These are phyloP conservation scores for Agaricales sp. DNA, from an alignment of 1,284 basidiomycete genomes.

Conservation along the genomic window DNA sequence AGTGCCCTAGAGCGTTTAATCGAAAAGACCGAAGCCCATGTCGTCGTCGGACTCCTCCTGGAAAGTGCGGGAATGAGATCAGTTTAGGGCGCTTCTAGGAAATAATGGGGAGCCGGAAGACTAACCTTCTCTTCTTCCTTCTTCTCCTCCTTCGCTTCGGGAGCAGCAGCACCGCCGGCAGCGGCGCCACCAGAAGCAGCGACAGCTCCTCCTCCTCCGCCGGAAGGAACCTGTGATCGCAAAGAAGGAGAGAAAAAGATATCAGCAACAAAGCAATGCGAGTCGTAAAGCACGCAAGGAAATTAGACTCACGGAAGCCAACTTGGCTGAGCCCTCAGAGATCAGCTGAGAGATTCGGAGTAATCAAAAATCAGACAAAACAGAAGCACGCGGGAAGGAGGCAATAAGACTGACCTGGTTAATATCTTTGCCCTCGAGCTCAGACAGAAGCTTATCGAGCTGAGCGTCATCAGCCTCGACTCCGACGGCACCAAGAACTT, in stretches of 20 bases:
- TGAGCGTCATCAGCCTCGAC: conserved; percentile 85
- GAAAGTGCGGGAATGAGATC: conserved; percentile 10
- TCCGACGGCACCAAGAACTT: conserved; percentile 80
- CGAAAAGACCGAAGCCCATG: conserved; percentile 94
- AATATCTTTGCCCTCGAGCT: conserved; percentile 90
- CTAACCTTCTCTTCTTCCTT: conserved; percentile 71
- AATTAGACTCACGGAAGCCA: no score
- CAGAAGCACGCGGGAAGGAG: not conserved
- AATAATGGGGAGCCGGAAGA: no score
- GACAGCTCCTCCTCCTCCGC: conserved; percentile 64
- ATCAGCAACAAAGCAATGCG: conserved; percentile 19
- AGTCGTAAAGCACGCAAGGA: conserved; percentile 43
- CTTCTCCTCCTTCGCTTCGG: conserved; percentile 66
- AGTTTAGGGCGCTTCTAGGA: conserved; percentile 6
- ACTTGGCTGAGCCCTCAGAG: conserved; percentile 85
- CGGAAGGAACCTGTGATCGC: conserved; percentile 77
- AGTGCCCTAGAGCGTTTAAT: conserved; percentile 61
- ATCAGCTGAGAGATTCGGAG: conserved; percentile 64
- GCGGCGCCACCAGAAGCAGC: conserved; percentile 40
- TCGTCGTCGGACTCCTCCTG: conserved; percentile 85
- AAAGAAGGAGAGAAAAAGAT: conserved; percentile 13
- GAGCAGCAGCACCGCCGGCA: conserved; percentile 47
- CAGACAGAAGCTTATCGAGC: conserved; percentile 80
- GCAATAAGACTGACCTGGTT: conserved; percentile 46
- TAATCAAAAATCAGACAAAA: conserved; percentile 4